Conservation (phyloP, 805 yeast species). For the Barnettozyma pratensis region DNA sequence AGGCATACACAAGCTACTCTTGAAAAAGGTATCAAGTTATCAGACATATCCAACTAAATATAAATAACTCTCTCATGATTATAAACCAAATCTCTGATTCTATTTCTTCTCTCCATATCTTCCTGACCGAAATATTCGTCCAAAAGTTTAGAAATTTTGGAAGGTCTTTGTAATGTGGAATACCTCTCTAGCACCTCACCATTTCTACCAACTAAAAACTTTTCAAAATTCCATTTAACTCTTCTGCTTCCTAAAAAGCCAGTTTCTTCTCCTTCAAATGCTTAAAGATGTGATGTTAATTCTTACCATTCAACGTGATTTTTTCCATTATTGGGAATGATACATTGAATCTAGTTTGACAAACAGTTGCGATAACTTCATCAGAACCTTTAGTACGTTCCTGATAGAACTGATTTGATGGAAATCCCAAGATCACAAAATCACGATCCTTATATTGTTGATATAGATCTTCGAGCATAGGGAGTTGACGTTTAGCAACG, state of each 20-base stretch:
- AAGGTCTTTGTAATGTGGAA: constrained; percentile 44
- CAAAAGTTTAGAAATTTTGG: neutral
- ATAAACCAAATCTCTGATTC: neutral
- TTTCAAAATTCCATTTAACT: constrained; percentile 72
- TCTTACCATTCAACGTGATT: neutral
- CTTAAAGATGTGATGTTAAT: neutral
- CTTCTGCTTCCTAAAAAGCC: constrained; percentile 57
- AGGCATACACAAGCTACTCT: too few relatives aligned
- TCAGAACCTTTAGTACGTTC: constrained; percentile 65
- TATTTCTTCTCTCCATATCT: neutral
- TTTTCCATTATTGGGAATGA: constrained; percentile 20
- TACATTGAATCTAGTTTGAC: constrained; percentile 68
- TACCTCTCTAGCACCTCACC: constrained; percentile 55
- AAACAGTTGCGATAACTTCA: constrained; percentile 67
- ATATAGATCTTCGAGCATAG: constrained; percentile 64
- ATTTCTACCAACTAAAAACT: constrained; percentile 50
- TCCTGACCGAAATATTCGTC: neutral
- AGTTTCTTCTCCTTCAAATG: constrained; percentile 46
- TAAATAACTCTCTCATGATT: neutral
- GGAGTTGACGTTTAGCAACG: constrained; percentile 71
- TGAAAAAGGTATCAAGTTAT: too few relatives aligned
- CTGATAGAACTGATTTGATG: constrained; percentile 84
- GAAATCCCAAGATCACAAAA: constrained; percentile 73
- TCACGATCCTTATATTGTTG: constrained; percentile 59
- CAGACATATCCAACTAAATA: neutral